phyloP scores from a whole-genome alignment of 352 stramenopile genomes.

The Thalassiosira mediterranea region DNA sequence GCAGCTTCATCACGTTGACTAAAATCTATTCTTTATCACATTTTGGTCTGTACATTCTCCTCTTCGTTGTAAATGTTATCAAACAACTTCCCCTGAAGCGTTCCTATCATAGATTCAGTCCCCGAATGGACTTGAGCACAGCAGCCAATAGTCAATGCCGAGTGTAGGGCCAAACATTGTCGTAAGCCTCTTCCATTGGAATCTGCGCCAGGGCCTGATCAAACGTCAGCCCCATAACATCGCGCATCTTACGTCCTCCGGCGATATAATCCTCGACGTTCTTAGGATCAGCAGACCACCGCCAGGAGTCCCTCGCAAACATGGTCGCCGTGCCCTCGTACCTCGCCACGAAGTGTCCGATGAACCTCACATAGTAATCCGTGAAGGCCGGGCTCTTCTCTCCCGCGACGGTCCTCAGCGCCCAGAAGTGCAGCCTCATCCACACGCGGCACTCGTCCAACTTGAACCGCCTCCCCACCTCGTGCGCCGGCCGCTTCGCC shows the following conservation, averaged over 20 bases:
- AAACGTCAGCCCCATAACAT: slow-evolving; percentile 56
- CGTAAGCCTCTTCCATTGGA: slow-evolving; percentile 52
- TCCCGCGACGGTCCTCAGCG: slow-evolving; percentile 65
- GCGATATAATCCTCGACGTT: slow-evolving; percentile 71
- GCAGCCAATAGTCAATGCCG: no score
- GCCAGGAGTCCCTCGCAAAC: slow-evolving; percentile 70
- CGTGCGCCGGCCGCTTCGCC: slow-evolving; percentile 56
- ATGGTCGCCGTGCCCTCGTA: slow-evolving; percentile 68
- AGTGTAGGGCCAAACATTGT: slow-evolving; percentile 38
- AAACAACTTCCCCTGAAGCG: no score
- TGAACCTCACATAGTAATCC: slow-evolving; percentile 79
- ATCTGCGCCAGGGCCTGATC: slow-evolving; percentile 37
- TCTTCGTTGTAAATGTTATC: no score
- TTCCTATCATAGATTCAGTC: no score
- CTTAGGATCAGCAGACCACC: slow-evolving; percentile 61
- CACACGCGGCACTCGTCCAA: slow-evolving; percentile 79
- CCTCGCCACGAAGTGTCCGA: slow-evolving; percentile 77
- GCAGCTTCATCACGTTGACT: no score
- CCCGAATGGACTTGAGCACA: no score
- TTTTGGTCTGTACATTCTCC: no score
- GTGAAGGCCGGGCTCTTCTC: slow-evolving; percentile 69
- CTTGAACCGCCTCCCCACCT: slow-evolving; percentile 74
- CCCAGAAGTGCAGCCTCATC: slow-evolving; percentile 85
- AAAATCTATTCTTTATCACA: no score
- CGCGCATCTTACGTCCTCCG: slow-evolving; percentile 62